Base-by-base conservation (phyloP, 805 yeast species). In the Tetrapisispora taiwanensis region DNA sequence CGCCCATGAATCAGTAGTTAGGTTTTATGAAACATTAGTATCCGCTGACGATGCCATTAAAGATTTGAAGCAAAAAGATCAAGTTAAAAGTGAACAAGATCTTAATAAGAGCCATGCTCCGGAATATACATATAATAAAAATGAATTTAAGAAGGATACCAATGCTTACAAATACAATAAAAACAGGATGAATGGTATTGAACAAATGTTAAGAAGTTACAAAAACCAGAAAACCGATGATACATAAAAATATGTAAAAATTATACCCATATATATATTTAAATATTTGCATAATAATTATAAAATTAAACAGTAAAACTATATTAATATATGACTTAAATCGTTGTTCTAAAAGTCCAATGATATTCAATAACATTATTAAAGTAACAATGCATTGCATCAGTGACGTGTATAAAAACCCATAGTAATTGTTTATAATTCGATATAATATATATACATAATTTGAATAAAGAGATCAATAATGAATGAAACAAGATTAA, bases 1-100 rank as follows among this genome's bases (percentile, higher is more conserved):
- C 55, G 84, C 90, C 0, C 86, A 88, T 63, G 70, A 71, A 1
- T 75, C 71, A 50, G 98, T 92, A 3, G 69, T 71, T 17, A 69
- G 72, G 10, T 92, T 90, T 55, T 92, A 92, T 58, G 50, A 66
- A 12, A 63, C 71, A 0, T 63, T 83, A 48, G 53, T 52, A 26
- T 48, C 60, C 13, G 67, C 63, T 9, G 58, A 59, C 14, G 54
- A 56, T 27, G 65, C 60, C 6, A 46, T 54, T 22, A 49, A 54
- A 17, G 40, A 48, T 33, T 31, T 49, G 14, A 39, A 41, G 5
- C 36, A 31, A 15, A 20, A 20, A n/a, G 39, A 36, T 15, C 30
- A 36, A 36, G 30, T 15, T n/a, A 26, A 24, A 17, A 6, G 7
- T 26, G 39, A 36, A 26, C 30, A 26, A 9, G 5, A 8, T 26